Base-by-base conservation (phyloP, 1,139 yeast species). In the Debaryomyces udenii region DNA sequence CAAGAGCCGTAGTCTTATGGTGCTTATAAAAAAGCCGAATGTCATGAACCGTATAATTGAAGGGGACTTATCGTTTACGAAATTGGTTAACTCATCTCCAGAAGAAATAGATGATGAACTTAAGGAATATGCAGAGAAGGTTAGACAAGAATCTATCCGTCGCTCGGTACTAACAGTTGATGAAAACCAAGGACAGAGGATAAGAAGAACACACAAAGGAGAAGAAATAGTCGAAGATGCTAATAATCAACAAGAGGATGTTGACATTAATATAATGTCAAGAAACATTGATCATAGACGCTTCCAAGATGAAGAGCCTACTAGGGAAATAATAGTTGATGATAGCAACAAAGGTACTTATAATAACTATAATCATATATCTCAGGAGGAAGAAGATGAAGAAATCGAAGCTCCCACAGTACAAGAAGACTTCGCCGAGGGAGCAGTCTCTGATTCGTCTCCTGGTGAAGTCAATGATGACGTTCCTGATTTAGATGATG, bases 121-220 rank as follows among this genome's bases (percentile, higher is more conserved):
- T 43, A 83, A 81, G 52, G 72, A 76, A 50, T 78, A 83, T 43
- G 91, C 90, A 11, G 86, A 82, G 48, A 77, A 78, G 41, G 87
- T 86, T n/a, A 77, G 86, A 38, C 78, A 78, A 46, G 86, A 84
- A 54, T 77, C 84, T 32, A 76, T 85, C 34, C 70, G 80, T 23
- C 80, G 84, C 40, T 73, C 86, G 3, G 84, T 86, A 7, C 62
- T 86, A 32, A 80, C 81, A 35, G 77, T 68, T 33, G 78, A 76
- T 26, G 71, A 66, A 27, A 56, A 53, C 3, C 77, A 69, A 34
- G 62, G 61, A 27, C 87, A 87, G 20, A 70, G 83, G 38, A 81
- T 87, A 41, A 74, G 90, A 50, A 70, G 88, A 53, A 87, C 96
- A 2, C 96, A 87, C 56, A 87, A 86, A 57, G 96, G 96, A 23